These are phyloP conservation scores for Populus deltoides DNA, from an alignment of 345 rosid genomes.

Conservation along the genomic window DNA sequence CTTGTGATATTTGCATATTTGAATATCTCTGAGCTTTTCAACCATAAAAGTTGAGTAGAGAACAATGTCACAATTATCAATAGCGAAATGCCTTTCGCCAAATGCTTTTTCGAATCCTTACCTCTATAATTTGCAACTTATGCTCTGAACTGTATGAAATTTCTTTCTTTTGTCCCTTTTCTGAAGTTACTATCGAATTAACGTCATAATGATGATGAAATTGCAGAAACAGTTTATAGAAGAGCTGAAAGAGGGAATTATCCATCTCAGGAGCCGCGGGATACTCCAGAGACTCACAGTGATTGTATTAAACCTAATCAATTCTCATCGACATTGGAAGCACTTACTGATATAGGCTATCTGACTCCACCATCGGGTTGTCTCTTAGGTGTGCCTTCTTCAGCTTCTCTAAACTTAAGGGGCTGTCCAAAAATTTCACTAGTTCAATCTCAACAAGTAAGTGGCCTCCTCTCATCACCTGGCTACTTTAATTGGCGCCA, in stretches of 20 bases:
- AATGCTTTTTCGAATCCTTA: background rate
- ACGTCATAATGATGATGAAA: background rate
- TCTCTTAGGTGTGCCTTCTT: slow-evolving; percentile 18
- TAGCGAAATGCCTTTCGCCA: background rate
- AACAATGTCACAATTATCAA: background rate
- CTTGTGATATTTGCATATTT: background rate
- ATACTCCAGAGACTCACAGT: background rate
- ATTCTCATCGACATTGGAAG: slow-evolving; percentile 24
- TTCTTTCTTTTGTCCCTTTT: background rate
- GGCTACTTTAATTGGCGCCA: slow-evolving; percentile 1
- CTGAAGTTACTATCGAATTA: background rate
- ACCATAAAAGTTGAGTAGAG: background rate
- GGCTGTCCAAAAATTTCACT: background rate
- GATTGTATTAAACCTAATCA: slow-evolving; percentile 5
- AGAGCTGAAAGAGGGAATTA: slow-evolving; percentile 17
- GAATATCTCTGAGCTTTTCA: background rate
- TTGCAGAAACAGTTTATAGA: slow-evolving; percentile 23
- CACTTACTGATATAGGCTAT: slow-evolving; percentile 16
- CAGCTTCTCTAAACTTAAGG: slow-evolving; percentile 14
- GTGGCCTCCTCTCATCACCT: slow-evolving; percentile 18
- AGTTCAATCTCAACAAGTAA: slow-evolving; percentile 8
- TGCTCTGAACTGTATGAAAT: background rate
- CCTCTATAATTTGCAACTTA: background rate
- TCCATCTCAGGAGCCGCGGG: slow-evolving; percentile 25
- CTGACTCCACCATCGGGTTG: slow-evolving; percentile 20